These are phyloP conservation scores for Cladosporium sp. DNA, from an alignment of 2,329 filamentous ascomycete genomes.

Conservation along the genomic window DNA sequence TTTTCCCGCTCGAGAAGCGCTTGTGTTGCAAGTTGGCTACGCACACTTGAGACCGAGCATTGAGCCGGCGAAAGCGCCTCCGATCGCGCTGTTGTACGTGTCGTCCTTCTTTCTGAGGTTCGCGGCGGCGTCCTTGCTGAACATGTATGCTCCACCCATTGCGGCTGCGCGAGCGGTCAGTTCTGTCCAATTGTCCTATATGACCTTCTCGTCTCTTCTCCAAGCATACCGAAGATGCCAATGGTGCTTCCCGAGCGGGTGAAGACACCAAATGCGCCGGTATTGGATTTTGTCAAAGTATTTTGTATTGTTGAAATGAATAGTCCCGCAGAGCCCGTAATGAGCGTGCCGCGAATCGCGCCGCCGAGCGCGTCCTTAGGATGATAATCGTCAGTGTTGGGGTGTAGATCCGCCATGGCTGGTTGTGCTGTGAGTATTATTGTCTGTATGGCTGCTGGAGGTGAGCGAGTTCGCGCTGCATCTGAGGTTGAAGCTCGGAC, in stretches of 20 bases:
- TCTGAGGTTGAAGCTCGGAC: too few relatives aligned
- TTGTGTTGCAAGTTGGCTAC: conserved; percentile 31
- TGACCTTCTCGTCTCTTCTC: neutral
- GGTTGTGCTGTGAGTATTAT: conserved; percentile 17
- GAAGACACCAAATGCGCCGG: conserved; percentile 76
- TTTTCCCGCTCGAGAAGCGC: neutral
- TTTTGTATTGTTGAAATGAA: conserved; percentile 78
- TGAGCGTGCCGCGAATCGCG: conserved; percentile 59
- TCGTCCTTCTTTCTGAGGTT: conserved; percentile 86
- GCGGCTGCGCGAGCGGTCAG: conserved; percentile 50
- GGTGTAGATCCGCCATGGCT: conserved; percentile 41
- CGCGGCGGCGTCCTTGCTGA: conserved; percentile 70
- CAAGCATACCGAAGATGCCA: conserved; percentile 56
- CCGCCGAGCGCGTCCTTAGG: conserved; percentile 70
- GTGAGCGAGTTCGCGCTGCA: too few relatives aligned
- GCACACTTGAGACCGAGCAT: conserved; percentile 70
- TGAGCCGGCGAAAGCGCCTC: conserved; percentile 71
- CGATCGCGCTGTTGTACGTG: conserved; percentile 67
- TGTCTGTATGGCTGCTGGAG: too few relatives aligned
- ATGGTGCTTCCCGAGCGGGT: conserved; percentile 73
- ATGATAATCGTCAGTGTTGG: conserved; percentile 53
- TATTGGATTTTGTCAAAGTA: conserved; percentile 75
- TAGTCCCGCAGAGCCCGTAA: conserved; percentile 65
- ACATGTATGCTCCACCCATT: conserved; percentile 71
- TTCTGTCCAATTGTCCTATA: neutral